Evolutionary conservation across 805 yeast genomes (phyloP).

Genomic region (Kluyveromyces siamensis): DNA sequence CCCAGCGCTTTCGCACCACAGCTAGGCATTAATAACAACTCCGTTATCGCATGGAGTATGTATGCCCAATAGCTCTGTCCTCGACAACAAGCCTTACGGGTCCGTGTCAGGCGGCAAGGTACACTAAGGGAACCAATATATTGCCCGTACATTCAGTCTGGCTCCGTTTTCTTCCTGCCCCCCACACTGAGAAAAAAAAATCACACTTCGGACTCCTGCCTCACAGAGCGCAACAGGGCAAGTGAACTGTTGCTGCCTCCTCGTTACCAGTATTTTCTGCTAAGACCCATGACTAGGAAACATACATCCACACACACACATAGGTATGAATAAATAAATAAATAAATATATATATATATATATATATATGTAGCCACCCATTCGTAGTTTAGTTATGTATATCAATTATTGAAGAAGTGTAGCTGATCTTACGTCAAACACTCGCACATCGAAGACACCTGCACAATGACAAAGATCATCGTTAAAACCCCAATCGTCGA

Average conservation of each 20-base stretch:
- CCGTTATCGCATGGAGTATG: not conserved
- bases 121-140: no score
- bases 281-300: not conserved
- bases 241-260: not conserved
- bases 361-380: no score
- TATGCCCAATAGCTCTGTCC: no score
- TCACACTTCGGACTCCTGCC: not conserved
- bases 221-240: not conserved
- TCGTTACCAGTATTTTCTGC: not conserved
- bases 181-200: not conserved
- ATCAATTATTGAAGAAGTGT: no score
- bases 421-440: not conserved
- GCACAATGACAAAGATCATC: conserved; percentile 43
- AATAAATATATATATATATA: no score
- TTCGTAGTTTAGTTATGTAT: no score
- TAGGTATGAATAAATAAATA: no score
- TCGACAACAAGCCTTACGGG: not conserved
- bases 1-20: no score
- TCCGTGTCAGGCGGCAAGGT: not conserved
- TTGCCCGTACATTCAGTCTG: not conserved
- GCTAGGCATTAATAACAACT: not conserved
- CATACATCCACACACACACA: not conserved
- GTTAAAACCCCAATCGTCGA: conserved; percentile 90
- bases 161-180: not conserved
- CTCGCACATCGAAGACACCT: not conserved